These are phyloP conservation scores for Picea mariana DNA, from an alignment of 83 land plant species.

Conservation along the genomic window DNA sequence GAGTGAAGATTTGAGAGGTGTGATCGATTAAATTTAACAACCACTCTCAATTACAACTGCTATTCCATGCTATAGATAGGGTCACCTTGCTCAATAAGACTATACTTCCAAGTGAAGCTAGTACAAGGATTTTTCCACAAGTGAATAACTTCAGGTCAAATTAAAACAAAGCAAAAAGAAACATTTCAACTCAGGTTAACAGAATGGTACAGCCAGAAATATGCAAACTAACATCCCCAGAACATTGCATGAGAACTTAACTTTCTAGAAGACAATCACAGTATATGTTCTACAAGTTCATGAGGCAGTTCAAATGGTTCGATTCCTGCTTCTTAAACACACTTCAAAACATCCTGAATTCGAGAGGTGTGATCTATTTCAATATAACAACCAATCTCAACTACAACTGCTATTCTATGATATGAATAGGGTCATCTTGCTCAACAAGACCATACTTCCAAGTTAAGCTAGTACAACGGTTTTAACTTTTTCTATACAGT, in stretches of 20 bases:
- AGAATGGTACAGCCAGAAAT: not conserved
- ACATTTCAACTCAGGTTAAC: not conserved
- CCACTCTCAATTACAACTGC: no score
- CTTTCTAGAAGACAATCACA: no score
- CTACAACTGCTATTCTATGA: not conserved
- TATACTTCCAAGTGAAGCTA: no score
- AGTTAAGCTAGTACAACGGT: not conserved
- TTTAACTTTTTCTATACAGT: not conserved
- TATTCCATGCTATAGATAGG: no score
- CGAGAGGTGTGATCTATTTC: not conserved
- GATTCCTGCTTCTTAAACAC: not conserved
- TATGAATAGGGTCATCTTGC: not conserved
- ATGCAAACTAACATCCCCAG: not conserved
- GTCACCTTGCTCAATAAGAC: no score
- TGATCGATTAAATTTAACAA: no score
- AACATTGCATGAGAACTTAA: no score
- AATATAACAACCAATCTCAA: not conserved
- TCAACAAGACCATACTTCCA: not conserved
- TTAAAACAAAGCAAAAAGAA: not conserved
- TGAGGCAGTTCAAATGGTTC: not conserved
- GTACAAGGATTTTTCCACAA: no score
- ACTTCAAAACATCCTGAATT: no score
- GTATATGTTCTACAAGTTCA: not conserved
- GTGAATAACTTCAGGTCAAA: no score
- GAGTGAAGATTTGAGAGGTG: not conserved